Base-by-base conservation (phyloP, 352 stramenopile species). In the Pythium aquatile region DNA sequence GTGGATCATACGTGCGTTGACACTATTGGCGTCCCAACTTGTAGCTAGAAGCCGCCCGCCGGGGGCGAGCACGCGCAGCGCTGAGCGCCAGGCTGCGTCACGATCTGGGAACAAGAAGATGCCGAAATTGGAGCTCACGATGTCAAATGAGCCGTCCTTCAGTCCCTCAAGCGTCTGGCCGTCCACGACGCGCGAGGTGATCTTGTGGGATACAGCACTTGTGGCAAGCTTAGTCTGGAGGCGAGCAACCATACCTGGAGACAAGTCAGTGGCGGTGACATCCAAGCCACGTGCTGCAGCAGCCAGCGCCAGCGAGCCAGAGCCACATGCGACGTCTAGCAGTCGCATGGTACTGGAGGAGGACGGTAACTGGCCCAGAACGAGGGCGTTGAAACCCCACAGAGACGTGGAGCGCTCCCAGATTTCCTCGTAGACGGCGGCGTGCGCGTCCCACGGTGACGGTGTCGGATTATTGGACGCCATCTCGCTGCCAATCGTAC, bases 31-130 rank as follows among this genome's bases (percentile, higher is more conserved):
- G 40, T 73, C 60, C 67, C 67, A 73, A 24, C 61, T 70, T 3
- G 37, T 46, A 3, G 39, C 62, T 14, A 73, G 14, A 0, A 66
- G 40, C 2, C 44, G 52, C 14, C 64, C 64, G 9, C 37, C 44
- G 3, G 64, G 64, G 11, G 16, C 24, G n/a, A 71, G 58, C 57
- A 66, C 64, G 9, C 64, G 64, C 40, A 20, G 29, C 20, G 58
- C 64, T 2, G 64, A 66, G 4, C 20, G 2, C 58, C 57, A 71
- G 13, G 58, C 64, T 3, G 58, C 57, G 1, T 9, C 24, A 9
- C 64, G 64, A 30, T 71, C 57, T 14, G 64, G 52, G 47, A 71
- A 71, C 20, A 71, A n/a, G 37, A 54, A 58, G 28, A 66, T 58
- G 16, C 57, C 58, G 29, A 71, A 71, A 1, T 51, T 55, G 30